Conservation (phyloP, 2,329 filamentous ascomycete genomes). For the Microsporum audouinii region DNA sequence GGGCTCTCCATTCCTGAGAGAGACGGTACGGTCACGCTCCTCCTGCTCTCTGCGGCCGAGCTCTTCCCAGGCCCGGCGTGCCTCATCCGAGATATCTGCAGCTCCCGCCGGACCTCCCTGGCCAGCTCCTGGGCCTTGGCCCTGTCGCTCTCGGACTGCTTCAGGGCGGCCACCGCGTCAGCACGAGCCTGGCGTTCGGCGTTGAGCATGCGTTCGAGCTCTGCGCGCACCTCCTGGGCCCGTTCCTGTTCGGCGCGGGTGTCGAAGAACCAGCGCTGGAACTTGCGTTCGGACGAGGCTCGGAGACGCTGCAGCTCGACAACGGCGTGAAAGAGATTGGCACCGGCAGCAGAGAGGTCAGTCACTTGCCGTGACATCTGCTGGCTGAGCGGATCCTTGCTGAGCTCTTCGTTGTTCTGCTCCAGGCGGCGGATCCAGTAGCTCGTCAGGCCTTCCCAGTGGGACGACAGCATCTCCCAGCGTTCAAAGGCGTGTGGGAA, state of each 20-base stretch:
- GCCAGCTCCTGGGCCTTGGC: conserved; percentile 62
- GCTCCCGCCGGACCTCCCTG: conserved; percentile 82
- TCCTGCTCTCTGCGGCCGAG: conserved; percentile 85
- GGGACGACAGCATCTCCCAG: conserved; percentile 92
- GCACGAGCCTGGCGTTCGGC: conserved; percentile 60
- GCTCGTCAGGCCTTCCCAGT: conserved; percentile 94
- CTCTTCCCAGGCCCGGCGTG: conserved; percentile 92
- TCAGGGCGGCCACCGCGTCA: conserved; percentile 54
- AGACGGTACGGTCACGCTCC: conserved; percentile 73
- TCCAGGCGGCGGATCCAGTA: conserved; percentile 95
- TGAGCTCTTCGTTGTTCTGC: conserved; percentile 76
- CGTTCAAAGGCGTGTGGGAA: conserved; percentile 96
- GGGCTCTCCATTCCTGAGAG: conserved; percentile 75
- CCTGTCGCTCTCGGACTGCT: conserved; percentile 58
- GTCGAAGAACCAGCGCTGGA: conserved; percentile 98
- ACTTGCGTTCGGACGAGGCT: conserved; percentile 92
- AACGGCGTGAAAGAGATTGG: conserved; percentile 93
- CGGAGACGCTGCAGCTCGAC: conserved; percentile 89
- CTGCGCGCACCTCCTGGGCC: conserved; percentile 66
- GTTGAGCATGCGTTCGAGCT: conserved; percentile 64
- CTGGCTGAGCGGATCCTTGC: conserved; percentile 68
- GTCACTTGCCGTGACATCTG: conserved; percentile 90
- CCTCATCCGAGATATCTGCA: conserved; percentile 95
- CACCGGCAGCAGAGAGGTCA: conserved; percentile 90
- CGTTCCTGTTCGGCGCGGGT: conserved; percentile 80